Evolutionary conservation across 768 basidiomycete species (phyloP), one percentile per base, ranked within the genome.

Genomic region (Heimioporus sp.): DNA sequence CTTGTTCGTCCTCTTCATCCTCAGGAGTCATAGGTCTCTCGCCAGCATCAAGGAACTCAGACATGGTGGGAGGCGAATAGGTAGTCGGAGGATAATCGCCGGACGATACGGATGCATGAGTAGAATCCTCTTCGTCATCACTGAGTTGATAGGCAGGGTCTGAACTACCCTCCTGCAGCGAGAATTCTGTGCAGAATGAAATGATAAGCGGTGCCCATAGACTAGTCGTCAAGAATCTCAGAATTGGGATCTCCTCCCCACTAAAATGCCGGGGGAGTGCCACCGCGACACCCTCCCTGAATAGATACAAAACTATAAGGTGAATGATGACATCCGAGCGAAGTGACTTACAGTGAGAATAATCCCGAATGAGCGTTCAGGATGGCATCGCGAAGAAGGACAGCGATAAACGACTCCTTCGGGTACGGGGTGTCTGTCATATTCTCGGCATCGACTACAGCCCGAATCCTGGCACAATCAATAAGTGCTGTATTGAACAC

Each of bases 201-300:
- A 52, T 16, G n/a, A 52, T n/a, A 5, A 55, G 46, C 1, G 54
- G 42, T 10, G 17, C 54, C 30, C 39, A 20, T 19, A 52, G 10
- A 12, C 10, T 34, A n/a, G 43, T 52, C 2, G n/a, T 34, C 32
- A 55, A 28, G 20, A 47, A 53, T 3, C 37, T 41, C 31, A 55
- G 38, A 32, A 55, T 48, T 10, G 37, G 54, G 8, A 55, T 32
- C 0, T 37, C 12, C 19, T 52, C 46, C 4, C 54, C 54, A 10
- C 51, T 44, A 32, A 44, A 30, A 41, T 55, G 54, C 9, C 50
- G 45, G 8, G 54, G 54, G 34, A 55, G 41, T 16, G 39, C 41
- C 15, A 52, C 54, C 0, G 54, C 46, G 16, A 45, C n/a, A 2
- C 48, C 46, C 10, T 55, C 51, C 12, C 54, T 55, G n/a, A 8